Base-by-base conservation (phyloP, 1,284 basidiomycete species). In the Ustilago trichophora region DNA sequence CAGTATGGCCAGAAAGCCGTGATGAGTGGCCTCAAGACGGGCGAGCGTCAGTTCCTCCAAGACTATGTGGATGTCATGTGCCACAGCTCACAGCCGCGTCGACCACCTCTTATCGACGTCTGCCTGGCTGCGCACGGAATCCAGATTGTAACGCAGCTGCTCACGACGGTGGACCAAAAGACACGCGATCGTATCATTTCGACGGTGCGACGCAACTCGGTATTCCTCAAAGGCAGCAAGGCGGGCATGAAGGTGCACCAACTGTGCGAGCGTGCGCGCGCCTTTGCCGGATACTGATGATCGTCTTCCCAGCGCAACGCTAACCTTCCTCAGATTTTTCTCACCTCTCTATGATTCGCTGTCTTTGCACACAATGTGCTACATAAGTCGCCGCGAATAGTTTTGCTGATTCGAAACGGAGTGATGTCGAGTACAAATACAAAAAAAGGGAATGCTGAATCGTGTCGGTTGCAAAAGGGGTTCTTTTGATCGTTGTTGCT, bases 121-220 rank as follows among this genome's bases (percentile, higher is more conserved):
- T 75, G 72, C 19, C 55, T 70, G 4, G 57, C 71, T 3, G 54
- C 76, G 26, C 76, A 81, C 21, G 79, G 79, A 4, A 58, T 79
- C n/a, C 78, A 80, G 46, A 77, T 81, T 37, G 62, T 81, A 9
- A 76, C 77, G n/a, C 72, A 74, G 67, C 77, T 81, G n/a, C 60
- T 81, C 36, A 81, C 78, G n/a, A 63, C 73, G 35, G 67, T 75
- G 35, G 34, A 50, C 8, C 54, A 51, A 19, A 56, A 64, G 26
- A 62, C 66, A 24, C 73, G 79, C 25, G 70, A 72, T 6, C 51
- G 58, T 4, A 71, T 80, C 64, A 75, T 81, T 40, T 55, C 66
- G 35, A 65, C 72, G 8, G 78, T 81, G 26, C 72, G 76, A 29
- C 67, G 68, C 53, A 76, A 80, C 48, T 70, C 72, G 27, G 68